Conservation (phyloP, 805 yeast genomes). For the Candida sithepensis region DNA sequence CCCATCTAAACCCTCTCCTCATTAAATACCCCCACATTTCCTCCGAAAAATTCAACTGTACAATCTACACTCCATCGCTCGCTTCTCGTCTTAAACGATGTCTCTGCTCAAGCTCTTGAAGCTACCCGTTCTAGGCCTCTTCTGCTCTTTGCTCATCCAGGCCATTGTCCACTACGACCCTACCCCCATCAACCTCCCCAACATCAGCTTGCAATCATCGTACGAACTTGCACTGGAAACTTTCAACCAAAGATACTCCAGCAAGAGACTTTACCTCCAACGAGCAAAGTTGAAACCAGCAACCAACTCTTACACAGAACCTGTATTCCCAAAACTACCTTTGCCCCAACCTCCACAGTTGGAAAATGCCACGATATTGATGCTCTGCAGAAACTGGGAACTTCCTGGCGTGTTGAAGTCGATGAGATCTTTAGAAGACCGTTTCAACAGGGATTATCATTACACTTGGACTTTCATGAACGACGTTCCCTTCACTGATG, state of each 20-base stretch:
- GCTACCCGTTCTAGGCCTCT: background rate
- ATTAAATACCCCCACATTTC: too few species aligned
- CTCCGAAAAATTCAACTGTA: background rate
- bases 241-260: conserved; percentile 9
- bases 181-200: background rate
- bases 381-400: conserved; percentile 85
- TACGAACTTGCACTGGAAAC: conserved; percentile 12
- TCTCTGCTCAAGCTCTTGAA: background rate
- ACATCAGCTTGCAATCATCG: background rate
- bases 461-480: conserved; percentile 81
- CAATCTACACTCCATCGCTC: background rate
- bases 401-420: conserved; percentile 67
- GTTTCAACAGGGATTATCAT: conserved; percentile 61
- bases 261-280: too few species aligned
- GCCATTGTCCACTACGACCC: background rate
- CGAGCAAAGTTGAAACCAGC: conserved; percentile 32
- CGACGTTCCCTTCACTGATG: conserved; percentile 64
- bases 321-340: conserved; percentile 20
- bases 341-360: conserved; percentile 15
- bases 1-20: too few species aligned
- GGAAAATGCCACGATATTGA: conserved; percentile 85
- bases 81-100: background rate
- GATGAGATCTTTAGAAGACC: conserved; percentile 74
- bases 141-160: background rate
- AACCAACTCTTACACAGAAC: conserved; percentile 36